Percentiles rank a stretch among this genome's conserved stretches.
Evolutionary conservation across 192 early-diverging fungal genomes (phyloP).

Genomic region (Gaertneriomyces sp.): DNA sequence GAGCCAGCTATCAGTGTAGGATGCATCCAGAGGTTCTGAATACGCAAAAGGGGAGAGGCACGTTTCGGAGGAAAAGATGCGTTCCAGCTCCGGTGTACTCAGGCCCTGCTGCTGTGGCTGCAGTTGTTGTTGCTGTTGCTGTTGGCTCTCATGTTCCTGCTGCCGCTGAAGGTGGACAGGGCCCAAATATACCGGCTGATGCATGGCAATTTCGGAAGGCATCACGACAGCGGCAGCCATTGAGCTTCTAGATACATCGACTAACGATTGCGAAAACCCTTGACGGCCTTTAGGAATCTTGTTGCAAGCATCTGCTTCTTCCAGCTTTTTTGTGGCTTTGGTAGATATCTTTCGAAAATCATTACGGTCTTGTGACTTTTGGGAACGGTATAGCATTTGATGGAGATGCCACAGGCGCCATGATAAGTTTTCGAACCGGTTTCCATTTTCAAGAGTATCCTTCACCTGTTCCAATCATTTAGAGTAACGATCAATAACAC

Average conservation of each 20-base stretch:
- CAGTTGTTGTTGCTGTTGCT: constrained; percentile 7
- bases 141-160: background rate
- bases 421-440: constrained; percentile 79
- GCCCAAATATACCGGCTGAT: background rate
- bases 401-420: constrained; percentile 84
- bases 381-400: constrained; percentile 24
- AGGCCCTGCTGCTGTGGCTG: background rate
- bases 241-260: too few relatives aligned
- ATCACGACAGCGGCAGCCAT: too few relatives aligned
- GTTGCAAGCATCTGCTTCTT: background rate
- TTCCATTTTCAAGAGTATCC: constrained; percentile 75
- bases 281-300: too few relatives aligned
- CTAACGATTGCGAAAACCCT: too few relatives aligned
- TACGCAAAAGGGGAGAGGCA: too few relatives aligned
- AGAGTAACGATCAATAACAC: too few relatives aligned
- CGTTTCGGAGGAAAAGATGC: too few relatives aligned
- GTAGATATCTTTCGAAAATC: constrained; percentile 10
- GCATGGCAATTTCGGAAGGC: background rate
- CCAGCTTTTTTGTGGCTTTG: constrained; percentile 15
- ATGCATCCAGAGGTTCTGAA: too few relatives aligned
- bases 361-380: constrained; percentile 1
- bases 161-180: background rate
- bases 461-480: constrained; percentile 49
- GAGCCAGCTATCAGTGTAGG: too few relatives aligned
- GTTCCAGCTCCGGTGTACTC: too few relatives aligned